Base-by-base conservation (phyloP, 2,329 filamentous ascomycete genomes). In the Fusarium albidum region DNA sequence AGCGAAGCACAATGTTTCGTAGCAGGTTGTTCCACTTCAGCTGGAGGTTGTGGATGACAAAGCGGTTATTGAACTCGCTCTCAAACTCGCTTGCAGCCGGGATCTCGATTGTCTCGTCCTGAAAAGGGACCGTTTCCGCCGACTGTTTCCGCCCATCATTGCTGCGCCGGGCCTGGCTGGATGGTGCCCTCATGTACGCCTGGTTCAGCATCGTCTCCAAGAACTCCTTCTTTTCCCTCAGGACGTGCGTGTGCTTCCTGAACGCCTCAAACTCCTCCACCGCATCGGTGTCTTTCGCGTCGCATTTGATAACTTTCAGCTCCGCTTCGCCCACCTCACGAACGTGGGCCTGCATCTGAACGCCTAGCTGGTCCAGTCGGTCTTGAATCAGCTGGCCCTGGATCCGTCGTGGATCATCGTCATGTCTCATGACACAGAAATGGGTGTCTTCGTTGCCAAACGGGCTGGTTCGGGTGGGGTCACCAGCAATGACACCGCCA, bases 21-120 rank as follows among this genome's bases (percentile, higher is more conserved):
- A 99, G 77, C 10, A 93, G 85, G 66, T 99, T 99, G 77, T 96
- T 98, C 95, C 95, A 99, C 73, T 99, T 99, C 51, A 99, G 79
- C 68, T 99, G 95, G 70, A 96, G 85, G 67, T 99, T 99, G 78
- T 99, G 95, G 45, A 99, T 90, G 65, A 98, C 94, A 77, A 99
- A 99, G 3, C 95, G 90, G 69, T 99, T 99, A 71, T 96, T 95
- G 79, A 97, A 99, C 70, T 98, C 93, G 72, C 90, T 96, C 41
- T 91, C 88, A 63, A 94, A 94, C 61, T 97, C 92, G 13, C 90
- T 85, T 4, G 88, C 84, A 1, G 88, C 84, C 3, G 87, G 85
- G 2, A 88, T 82, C 59, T 91, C 87, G 46, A 89, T 77, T 12
- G 81, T 82, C 15, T 81, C 82, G 32, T 83, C 81, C 42, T 86